Percentiles rank a stretch among this genome's conserved stretches.
phyloP scores from a whole-genome alignment of 2,329 filamentous ascomycete species.

The Cadophora sp. region DNA sequence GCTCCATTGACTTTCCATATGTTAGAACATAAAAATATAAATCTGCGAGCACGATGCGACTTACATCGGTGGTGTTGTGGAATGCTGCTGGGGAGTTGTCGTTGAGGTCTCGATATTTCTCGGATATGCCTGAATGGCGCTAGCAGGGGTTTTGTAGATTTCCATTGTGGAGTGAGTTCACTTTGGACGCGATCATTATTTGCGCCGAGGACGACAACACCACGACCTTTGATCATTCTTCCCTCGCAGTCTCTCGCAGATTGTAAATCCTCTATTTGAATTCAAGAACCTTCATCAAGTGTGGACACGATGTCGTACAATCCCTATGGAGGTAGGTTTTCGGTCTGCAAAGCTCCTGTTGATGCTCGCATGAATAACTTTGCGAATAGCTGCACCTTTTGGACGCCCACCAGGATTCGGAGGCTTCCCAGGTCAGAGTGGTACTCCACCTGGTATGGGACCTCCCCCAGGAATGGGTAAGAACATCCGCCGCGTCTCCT shows the following conservation, averaged over 20 bases:
- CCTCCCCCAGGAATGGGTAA: slow-evolving; percentile 84
- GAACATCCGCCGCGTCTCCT: slow-evolving; percentile 39
- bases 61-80: slow-evolving; percentile 30
- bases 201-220: slow-evolving; percentile 23
- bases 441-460: slow-evolving; percentile 70
- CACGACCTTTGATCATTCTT: neutral
- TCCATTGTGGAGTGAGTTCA: slow-evolving; percentile 13
- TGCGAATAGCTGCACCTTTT: slow-evolving; percentile 56
- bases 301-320: slow-evolving; percentile 44
- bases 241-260: neutral
- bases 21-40: slow-evolving; percentile 23
- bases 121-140: slow-evolving; percentile 6
- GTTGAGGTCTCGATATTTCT: slow-evolving; percentile 30
- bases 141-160: slow-evolving; percentile 14
- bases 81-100: slow-evolving; percentile 26
- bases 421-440: slow-evolving; percentile 66
- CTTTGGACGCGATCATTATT: neutral
- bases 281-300: neutral
- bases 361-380: slow-evolving; percentile 25
- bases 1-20: slow-evolving; percentile 41
- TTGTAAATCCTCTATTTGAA: neutral
- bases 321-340: slow-evolving; percentile 44
- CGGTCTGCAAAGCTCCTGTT: neutral
- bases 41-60: slow-evolving; percentile 26
- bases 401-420: slow-evolving; percentile 77